A percentile compares a stretch with the other conserved stretches of the same genome.
These are phyloP conservation scores for Blastocrithidia nonstop DNA, from an alignment of 208 protist genomes.

Conservation along the genomic window DNA sequence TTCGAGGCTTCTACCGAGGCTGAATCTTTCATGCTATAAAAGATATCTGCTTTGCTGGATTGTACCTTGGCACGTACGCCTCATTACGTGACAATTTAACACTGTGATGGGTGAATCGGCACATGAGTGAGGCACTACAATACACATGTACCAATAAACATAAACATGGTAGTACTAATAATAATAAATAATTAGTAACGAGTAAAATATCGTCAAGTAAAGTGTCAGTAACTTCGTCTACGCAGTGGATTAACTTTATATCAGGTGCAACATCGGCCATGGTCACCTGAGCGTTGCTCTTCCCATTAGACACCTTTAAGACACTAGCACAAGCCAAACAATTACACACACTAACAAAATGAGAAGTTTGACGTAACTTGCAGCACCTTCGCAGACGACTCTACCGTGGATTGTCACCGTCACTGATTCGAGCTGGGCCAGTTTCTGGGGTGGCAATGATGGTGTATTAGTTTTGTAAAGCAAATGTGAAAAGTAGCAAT, in stretches of 20 bases:
- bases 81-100: slow-evolving; percentile 6
- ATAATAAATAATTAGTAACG: background rate
- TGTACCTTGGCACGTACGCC: slow-evolving; percentile 68
- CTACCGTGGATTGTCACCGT: slow-evolving; percentile 57
- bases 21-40: slow-evolving; percentile 52
- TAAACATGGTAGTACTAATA: background rate
- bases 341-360: no score
- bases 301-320: slow-evolving; percentile 77
- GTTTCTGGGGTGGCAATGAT: slow-evolving; percentile 63
- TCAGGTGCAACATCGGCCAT: slow-evolving; percentile 43
- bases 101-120: background rate
- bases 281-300: slow-evolving; percentile 61
- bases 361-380: no score
- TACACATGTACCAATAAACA: background rate
- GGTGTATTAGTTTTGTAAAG: slow-evolving; percentile 61
- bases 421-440: slow-evolving; percentile 58
- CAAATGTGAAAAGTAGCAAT: no score
- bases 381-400: slow-evolving; percentile 8
- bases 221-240: slow-evolving; percentile 1
- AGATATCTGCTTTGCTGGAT: slow-evolving; percentile 56
- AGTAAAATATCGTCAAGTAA: background rate
- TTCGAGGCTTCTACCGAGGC: slow-evolving; percentile 64
- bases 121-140: no score
- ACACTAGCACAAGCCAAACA: slow-evolving; percentile 77
- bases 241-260: slow-evolving; percentile 18